Conservation (phyloP, 108 stramenopile genomes). For the Licmophora abbreviata region DNA sequence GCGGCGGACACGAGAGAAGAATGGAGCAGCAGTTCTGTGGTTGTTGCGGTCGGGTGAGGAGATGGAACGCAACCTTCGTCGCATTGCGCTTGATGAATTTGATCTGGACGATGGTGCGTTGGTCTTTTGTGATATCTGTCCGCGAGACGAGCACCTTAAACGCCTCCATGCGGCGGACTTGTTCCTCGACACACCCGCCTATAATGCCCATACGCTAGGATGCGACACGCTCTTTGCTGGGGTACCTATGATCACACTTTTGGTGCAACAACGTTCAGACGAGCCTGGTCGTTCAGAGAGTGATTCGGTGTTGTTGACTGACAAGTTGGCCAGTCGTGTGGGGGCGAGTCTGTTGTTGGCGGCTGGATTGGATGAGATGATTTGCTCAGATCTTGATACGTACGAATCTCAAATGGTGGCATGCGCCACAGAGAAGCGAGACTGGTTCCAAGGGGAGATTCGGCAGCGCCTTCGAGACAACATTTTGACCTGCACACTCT, state of each 20-base stretch:
- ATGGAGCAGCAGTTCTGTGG: slow-evolving; percentile 55
- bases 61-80: slow-evolving; percentile 61
- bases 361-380: slow-evolving; percentile 32
- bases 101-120: slow-evolving; percentile 38
- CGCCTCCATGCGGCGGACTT: slow-evolving; percentile 71
- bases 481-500: slow-evolving; percentile 22
- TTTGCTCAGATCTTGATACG: slow-evolving; percentile 26
- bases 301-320: slow-evolving; percentile 22
- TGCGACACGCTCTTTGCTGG: slow-evolving; percentile 69
- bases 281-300: slow-evolving; percentile 1
- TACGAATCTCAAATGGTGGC: slow-evolving; percentile 67
- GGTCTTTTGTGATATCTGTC: slow-evolving; percentile 60
- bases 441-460: slow-evolving; percentile 30
- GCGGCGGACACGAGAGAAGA: slow-evolving; percentile 24
- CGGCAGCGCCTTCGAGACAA: slow-evolving; percentile 7
- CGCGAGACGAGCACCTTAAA: slow-evolving; percentile 66
- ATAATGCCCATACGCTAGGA: slow-evolving; percentile 83
- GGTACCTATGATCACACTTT: slow-evolving; percentile 70
- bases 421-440: slow-evolving; percentile 30
- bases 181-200: slow-evolving; percentile 80
- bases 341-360: slow-evolving; percentile 59
- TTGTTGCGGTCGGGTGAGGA: slow-evolving; percentile 64
- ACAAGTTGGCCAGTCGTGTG: slow-evolving; percentile 75
- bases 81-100: slow-evolving; percentile 33
- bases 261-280: slow-evolving; percentile 3